Conservation (phyloP, 2,329 filamentous ascomycete genomes). For the Chrysosporium queenslandicum region DNA sequence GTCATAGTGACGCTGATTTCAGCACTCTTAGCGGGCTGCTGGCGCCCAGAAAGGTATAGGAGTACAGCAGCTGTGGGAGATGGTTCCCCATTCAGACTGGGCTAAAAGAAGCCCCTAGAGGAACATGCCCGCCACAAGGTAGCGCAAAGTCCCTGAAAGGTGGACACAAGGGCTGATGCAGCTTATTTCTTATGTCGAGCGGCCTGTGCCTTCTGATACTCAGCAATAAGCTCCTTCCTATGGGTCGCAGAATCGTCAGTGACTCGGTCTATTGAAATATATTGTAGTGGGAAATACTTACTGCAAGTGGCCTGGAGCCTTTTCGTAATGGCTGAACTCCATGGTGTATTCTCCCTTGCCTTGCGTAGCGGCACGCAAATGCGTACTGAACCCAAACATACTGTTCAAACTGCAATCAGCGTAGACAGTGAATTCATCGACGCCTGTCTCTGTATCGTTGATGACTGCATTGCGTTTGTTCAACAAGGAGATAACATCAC, state of each 20-base stretch:
- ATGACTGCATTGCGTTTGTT: conserved; percentile 97
- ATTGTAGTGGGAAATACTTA: too few relatives aligned
- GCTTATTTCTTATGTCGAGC: conserved; percentile 54
- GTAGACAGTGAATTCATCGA: conserved; percentile 84
- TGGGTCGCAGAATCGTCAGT: conserved; percentile 6
- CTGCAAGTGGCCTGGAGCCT: conserved; percentile 82
- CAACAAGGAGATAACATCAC: conserved; percentile 83
- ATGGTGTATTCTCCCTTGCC: conserved; percentile 98
- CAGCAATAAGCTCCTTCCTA: conserved; percentile 56
- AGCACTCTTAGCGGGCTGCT: not conserved
- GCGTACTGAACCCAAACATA: conserved; percentile 95
- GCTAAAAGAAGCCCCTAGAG: not conserved
- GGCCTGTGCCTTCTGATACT: conserved; percentile 57
- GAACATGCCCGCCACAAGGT: too few relatives aligned
- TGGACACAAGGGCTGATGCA: not conserved
- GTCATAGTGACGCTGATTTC: not conserved
- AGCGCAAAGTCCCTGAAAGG: too few relatives aligned
- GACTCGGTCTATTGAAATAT: not conserved
- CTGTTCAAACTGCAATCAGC: conserved; percentile 89
- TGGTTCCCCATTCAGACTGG: too few relatives aligned
- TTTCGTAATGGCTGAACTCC: conserved; percentile 95
- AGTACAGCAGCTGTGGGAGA: not conserved
- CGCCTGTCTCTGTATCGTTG: conserved; percentile 85
- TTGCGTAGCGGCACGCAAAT: conserved; percentile 85
- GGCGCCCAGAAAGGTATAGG: not conserved